Evolutionary conservation across 2,329 filamentous ascomycete genomes (phyloP).

Genomic region (Penicillium psychrosexuale): DNA sequence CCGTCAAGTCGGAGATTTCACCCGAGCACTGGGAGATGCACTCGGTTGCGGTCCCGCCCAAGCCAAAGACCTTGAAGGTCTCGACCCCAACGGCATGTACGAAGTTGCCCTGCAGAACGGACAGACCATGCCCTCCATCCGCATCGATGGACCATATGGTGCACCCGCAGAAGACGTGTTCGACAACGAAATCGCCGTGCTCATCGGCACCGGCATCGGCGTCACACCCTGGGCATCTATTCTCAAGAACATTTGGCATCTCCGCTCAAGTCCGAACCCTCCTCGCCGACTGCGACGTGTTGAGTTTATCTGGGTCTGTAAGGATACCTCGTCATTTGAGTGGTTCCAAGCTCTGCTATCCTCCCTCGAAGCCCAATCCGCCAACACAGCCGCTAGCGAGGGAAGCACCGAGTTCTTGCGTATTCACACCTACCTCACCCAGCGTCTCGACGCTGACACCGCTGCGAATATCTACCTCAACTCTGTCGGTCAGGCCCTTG

Average conservation of each 20-base stretch:
- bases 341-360: conserved; percentile 97
- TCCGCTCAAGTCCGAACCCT: conserved; percentile 84
- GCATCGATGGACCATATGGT: conserved; percentile 93
- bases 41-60: conserved; percentile 88
- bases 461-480: conserved; percentile 97
- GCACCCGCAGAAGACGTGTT: conserved; percentile 97
- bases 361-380: conserved; percentile 83
- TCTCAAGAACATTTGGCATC: conserved; percentile 97
- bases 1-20: conserved; percentile 95
- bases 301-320: conserved; percentile 99
- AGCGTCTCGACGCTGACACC: conserved; percentile 86
- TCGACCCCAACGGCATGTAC: conserved; percentile 96
- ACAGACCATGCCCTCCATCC: conserved; percentile 82
- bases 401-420: conserved; percentile 74
- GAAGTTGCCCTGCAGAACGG: conserved; percentile 93
- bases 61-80: conserved; percentile 81
- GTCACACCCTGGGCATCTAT: conserved; percentile 86
- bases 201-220: conserved; percentile 80
- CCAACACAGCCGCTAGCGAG: conserved; percentile 60
- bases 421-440: conserved; percentile 97
- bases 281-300: conserved; percentile 86
- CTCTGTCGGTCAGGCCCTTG: conserved; percentile 79
- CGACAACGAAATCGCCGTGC: conserved; percentile 76
- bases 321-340: conserved; percentile 91
- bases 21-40: conserved; percentile 85